Evolutionary conservation across 345 rosid genomes (phyloP), one percentile per base, ranked within the genome.

Genomic region (Citrus reticulata): DNA sequence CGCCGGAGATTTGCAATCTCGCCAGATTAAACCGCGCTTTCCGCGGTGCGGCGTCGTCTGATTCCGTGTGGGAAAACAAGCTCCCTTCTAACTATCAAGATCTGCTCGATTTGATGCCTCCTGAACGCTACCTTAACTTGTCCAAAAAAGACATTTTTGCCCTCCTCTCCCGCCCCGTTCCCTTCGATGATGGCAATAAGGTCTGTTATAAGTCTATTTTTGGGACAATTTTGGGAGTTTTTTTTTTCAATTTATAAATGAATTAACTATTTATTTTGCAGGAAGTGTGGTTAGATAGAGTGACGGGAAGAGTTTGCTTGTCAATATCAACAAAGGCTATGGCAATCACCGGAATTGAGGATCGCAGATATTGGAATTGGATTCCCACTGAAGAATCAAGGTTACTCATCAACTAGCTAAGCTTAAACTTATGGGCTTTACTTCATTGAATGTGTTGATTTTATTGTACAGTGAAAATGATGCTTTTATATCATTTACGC

Each of bases 331-430:
- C 99, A 0, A 93, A 83, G 85, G 97, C 92, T 69, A 90, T 95
- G 98, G 85, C 92, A 5, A 91, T 95, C n/a, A 95, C 99, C 2
- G 98, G 98, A 39, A 93, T 95, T 35, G 98, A 93, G 46, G 99
- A 95, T 68, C 86, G 98, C 69, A 91, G 99, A 86, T 95, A 95
- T 79, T 95, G 99, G 99, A 95, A 86, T 83, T 92, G 97, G 99
- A 76, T 91, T 75, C 87, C 93, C 5, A 95, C 98, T 7, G 98
- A 92, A 87, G 99, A 95, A 82, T 93, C 99, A 73, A 93, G 99
- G 99, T 95, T 75, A 62, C 60, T 11, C 20, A 34, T 84, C 17
- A 11, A 77, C 42, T 13, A 6, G 25, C 65, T 25, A 35, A 73
- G 24, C 11, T 35, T 78, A 54, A 25, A 29, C 7, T 59, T 69